A percentile compares a stretch with the other conserved stretches of the same genome.
Evolutionary conservation across 2,329 filamentous ascomycete genomes (phyloP).

Genomic region (Cladosporium halotolerans): DNA sequence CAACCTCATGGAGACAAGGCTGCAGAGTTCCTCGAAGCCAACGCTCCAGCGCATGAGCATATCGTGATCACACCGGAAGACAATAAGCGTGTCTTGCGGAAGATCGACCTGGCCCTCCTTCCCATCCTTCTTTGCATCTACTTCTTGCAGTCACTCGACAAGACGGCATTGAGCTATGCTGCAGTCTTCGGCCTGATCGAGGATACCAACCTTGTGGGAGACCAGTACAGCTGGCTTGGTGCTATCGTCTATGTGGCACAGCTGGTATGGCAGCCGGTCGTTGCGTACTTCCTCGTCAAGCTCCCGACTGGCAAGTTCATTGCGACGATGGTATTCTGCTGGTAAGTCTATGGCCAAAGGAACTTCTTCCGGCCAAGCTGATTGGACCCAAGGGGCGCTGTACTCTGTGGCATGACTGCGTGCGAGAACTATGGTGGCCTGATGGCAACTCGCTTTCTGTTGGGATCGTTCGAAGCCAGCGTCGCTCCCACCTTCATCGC

Average conservation of each 20-base stretch:
- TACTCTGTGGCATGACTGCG: constrained; percentile 48
- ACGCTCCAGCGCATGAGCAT: constrained; percentile 16
- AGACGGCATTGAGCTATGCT: constrained; percentile 55
- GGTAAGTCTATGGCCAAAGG: constrained; percentile 24
- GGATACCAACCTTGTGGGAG: constrained; percentile 50
- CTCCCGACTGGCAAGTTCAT: constrained; percentile 57
- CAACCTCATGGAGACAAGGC: constrained; percentile 39
- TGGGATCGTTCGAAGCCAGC: constrained; percentile 51
- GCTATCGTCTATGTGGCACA: constrained; percentile 51
- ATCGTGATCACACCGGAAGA: constrained; percentile 48
- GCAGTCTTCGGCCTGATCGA: constrained; percentile 58
- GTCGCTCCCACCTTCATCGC: constrained; percentile 26
- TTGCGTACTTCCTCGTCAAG: constrained; percentile 52
- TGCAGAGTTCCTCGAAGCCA: constrained; percentile 33
- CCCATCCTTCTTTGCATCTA: constrained; percentile 55
- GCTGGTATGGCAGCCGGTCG: constrained; percentile 47
- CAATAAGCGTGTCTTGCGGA: constrained; percentile 46
- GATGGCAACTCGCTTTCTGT: constrained; percentile 49
- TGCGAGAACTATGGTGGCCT: constrained; percentile 46
- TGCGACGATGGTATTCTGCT: constrained; percentile 45
- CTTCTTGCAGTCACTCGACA: constrained; percentile 59
- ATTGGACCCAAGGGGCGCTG: constrained; percentile 32
- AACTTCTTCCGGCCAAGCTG: background rate
- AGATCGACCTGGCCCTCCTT: constrained; percentile 47
- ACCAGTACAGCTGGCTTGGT: constrained; percentile 50